Base-by-base conservation (phyloP, 345 rosid species). In the Firmiana major region DNA sequence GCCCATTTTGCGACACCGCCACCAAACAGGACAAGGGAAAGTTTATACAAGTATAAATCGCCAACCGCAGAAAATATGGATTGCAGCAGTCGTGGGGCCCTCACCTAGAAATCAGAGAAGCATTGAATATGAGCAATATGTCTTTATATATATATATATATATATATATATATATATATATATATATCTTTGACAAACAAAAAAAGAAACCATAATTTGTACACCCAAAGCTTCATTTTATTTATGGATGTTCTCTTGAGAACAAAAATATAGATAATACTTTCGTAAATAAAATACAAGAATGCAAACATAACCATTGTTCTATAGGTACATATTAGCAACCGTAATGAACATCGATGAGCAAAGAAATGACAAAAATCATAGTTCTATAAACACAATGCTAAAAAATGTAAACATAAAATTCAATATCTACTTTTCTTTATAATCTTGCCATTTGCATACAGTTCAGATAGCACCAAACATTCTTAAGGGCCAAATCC, bases 51-150 rank as follows among this genome's bases (percentile, higher is more conserved):
- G 83, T 87, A 96, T 62, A 96, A 84, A 89, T 93, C 98, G 75
- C 98, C 99, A 83, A 87, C 75, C 67, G 98, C 97, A 78, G 94
- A 92, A 81, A 96, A 89, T 76, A 92, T 17, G 28, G 97, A 92
- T 83, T 93, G 97, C 79, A 90, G 83, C 76, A 96, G 82, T 80
- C 94, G 86, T 31, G 98, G 98, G 53, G 91, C 81, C 68, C 84
- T 92, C 0, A 87, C 86, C 98, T 96, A 79, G 65, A 75, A 78
- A 84, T 54, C 81, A 75, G 26, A 31, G 55, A 63, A 78, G 4
- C 70, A 7, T 24, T 64, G 22, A 3, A 48, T 36, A 3, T 58
- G 21, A 75, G 72, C 34, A 28, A 60, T 10, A 22, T 45, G 10
- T 38, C 66, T 38, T 38, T 34, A n/a, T n/a, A n/a, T n/a, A n/a